These are phyloP conservation scores for Gastrodia elata DNA, from an alignment of 106 monocot species.

Conservation along the genomic window DNA sequence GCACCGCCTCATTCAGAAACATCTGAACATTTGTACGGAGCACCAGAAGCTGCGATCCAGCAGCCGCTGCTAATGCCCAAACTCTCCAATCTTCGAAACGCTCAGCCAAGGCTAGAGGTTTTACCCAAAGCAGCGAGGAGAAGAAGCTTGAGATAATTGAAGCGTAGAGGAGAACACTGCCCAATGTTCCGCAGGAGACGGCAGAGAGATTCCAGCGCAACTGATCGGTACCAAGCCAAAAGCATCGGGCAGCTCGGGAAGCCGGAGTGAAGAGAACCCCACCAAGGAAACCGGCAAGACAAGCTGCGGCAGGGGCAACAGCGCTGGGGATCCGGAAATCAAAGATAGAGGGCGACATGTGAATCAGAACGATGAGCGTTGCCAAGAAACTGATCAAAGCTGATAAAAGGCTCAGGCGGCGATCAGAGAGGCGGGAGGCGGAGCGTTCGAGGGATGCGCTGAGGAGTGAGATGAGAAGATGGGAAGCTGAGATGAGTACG, in stretches of 20 bases:
- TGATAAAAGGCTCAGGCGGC: conserved; percentile 13
- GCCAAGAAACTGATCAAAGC: conserved; percentile 24
- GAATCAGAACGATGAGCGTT: conserved; percentile 6
- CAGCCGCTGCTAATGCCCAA: conserved; percentile 26
- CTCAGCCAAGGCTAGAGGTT: conserved; percentile 8
- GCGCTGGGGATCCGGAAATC: conserved; percentile 17
- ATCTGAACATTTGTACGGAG: conserved; percentile 57
- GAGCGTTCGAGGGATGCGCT: conserved; percentile 29
- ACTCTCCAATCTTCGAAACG: conserved; percentile 11
- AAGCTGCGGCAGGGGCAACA: conserved; percentile 5
- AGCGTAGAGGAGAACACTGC: conserved; percentile 20
- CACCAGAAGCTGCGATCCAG: conserved; percentile 36
- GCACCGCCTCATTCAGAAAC: conserved; percentile 81
- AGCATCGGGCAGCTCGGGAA: conserved; percentile 33
- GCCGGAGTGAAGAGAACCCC: conserved; percentile 46
- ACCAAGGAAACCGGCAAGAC: conserved; percentile 20
- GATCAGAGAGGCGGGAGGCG: conserved; percentile 18
- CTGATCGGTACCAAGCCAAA: conserved; percentile 96
- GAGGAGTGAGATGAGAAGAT: conserved; percentile 21
- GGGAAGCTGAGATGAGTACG: conserved; percentile 10
- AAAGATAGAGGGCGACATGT: conserved; percentile 28
- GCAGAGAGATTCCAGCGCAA: conserved; percentile 57
- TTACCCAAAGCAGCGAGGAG: conserved; percentile 34
- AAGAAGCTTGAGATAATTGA: conserved; percentile 23
- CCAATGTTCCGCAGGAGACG: conserved; percentile 33